Conservation (phyloP, 345 rosid species). For the Lagerstroemia speciosa region DNA sequence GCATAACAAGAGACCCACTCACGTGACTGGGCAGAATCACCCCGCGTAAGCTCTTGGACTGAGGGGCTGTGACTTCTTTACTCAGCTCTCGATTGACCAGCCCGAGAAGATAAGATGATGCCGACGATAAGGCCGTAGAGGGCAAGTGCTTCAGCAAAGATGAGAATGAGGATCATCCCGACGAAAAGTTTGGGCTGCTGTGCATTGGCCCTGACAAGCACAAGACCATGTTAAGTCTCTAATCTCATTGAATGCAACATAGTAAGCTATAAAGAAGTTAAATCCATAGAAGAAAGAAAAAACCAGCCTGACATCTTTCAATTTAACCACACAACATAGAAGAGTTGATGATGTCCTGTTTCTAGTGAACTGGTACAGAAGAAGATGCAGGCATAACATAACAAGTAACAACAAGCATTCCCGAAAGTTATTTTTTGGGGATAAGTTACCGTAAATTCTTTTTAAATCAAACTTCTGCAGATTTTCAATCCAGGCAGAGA, state of each 20-base stretch:
- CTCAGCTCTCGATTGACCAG: slow-evolving; percentile 94
- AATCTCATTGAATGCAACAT: background rate
- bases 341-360: background rate
- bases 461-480: background rate
- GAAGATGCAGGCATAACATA: background rate
- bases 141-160: slow-evolving; percentile 93
- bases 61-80: slow-evolving; percentile 13
- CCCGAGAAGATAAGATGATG: slow-evolving; percentile 89
- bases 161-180: slow-evolving; percentile 93
- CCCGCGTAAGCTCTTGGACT: background rate
- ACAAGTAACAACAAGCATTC: too few relatives aligned
- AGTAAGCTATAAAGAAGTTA: background rate
- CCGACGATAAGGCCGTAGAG: slow-evolving; percentile 85
- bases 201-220: slow-evolving; percentile 64
- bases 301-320: background rate
- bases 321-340: background rate
- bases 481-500: background rate
- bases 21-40: background rate
- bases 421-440: too few relatives aligned
- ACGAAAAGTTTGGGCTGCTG: slow-evolving; percentile 90
- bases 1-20: background rate
- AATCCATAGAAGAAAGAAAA: background rate
- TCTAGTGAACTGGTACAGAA: background rate
- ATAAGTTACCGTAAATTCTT: too few relatives aligned
- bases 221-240: background rate